A percentile compares a stretch with the other conserved stretches of the same genome.
These are phyloP conservation scores for Thraustochytrium striatum DNA, from an alignment of 352 stramenopile species.

Conservation along the genomic window DNA sequence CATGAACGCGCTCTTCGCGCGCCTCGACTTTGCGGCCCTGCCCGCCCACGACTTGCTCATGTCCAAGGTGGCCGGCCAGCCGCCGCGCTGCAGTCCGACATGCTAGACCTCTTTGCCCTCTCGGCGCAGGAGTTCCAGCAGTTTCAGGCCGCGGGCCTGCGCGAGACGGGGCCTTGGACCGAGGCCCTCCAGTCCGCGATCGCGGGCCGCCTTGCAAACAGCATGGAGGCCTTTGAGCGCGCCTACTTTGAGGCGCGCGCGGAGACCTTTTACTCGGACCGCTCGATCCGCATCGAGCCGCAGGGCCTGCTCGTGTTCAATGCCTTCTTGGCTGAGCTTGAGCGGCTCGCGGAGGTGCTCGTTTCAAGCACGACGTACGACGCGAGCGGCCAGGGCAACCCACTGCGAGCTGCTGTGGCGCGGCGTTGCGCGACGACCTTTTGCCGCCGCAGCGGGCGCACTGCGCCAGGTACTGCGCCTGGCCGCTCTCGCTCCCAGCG, in stretches of 20 bases:
- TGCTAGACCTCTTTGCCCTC: too few species aligned
- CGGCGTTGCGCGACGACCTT: not conserved
- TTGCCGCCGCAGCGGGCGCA: not conserved
- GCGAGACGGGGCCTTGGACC: too few species aligned
- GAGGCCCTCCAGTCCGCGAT: too few species aligned
- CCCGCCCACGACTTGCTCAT: too few species aligned
- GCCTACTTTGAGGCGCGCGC: not conserved
- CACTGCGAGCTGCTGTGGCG: not conserved
- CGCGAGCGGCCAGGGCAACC: not conserved
- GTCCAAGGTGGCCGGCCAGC: too few species aligned
- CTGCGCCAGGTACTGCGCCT: not conserved
- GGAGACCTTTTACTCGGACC: not conserved
- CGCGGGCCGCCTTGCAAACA: too few species aligned
- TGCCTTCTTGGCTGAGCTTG: not conserved
- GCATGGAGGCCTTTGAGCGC: not conserved
- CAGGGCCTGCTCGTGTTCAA: not conserved
- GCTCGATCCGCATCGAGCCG: not conserved
- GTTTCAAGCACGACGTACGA: not conserved
- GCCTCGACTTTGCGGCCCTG: not conserved
- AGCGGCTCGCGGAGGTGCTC: not conserved
- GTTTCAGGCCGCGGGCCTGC: too few species aligned
- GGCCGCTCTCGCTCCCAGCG: not conserved
- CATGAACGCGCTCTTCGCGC: not conserved
- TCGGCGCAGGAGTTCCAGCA: too few species aligned
- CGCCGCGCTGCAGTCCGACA: too few species aligned